A percentile compares a stretch with the other conserved stretches of the same genome.
Conservation (phyloP, 176 grass and related monocot species). For the Rhynchospora pubera region DNA sequence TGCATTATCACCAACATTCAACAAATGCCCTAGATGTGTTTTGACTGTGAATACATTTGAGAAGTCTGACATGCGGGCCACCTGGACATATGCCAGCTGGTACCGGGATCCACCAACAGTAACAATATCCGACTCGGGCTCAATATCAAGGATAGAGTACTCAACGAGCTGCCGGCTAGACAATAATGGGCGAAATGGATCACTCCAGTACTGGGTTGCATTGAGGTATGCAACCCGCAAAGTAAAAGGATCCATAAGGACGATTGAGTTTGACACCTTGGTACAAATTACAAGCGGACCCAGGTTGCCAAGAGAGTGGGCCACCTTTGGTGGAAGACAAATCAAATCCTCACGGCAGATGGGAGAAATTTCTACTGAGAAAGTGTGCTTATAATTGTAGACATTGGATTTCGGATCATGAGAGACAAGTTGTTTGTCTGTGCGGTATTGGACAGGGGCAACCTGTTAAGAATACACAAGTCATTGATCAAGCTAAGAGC, state of each 20-base stretch:
- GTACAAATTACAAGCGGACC: constrained; percentile 73
- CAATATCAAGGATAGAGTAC: constrained; percentile 83
- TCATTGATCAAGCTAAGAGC: neutral
- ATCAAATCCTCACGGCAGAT: constrained; percentile 93
- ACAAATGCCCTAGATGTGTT: constrained; percentile 72
- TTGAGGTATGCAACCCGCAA: constrained; percentile 76
- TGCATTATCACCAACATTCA: constrained; percentile 74
- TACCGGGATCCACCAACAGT: constrained; percentile 51
- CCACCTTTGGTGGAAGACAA: constrained; percentile 57
- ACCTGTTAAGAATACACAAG: constrained; percentile 13
- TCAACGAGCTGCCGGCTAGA: constrained; percentile 75
- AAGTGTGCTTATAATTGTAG: constrained; percentile 87
- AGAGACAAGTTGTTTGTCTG: constrained; percentile 85
- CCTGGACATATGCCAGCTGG: constrained; percentile 61
- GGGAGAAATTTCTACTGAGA: constrained; percentile 85
- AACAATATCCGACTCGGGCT: constrained; percentile 60
- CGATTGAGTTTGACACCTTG: constrained; percentile 65
- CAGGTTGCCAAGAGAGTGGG: constrained; percentile 61
- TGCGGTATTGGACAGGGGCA: constrained; percentile 47
- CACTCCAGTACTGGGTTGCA: constrained; percentile 59
- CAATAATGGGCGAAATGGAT: constrained; percentile 63
- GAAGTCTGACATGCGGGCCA: constrained; percentile 64
- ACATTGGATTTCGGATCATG: constrained; percentile 64
- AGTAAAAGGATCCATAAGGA: constrained; percentile 62
- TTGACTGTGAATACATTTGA: constrained; percentile 65